Evolutionary conservation across 1,139 yeast species (phyloP).

Genomic region (Geotrichum australiense): DNA sequence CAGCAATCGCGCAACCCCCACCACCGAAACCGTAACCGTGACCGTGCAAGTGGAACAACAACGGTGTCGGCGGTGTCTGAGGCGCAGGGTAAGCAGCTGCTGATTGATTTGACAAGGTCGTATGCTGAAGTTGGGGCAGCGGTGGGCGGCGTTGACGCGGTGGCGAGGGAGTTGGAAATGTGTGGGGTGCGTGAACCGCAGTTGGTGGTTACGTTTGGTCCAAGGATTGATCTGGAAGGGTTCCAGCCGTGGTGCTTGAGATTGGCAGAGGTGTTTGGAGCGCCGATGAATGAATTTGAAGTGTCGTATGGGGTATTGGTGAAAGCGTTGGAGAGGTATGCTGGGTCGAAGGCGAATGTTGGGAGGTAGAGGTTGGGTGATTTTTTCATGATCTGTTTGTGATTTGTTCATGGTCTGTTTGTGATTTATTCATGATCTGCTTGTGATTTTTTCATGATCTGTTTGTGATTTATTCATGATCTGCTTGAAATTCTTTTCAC

Average conservation of each 20-base stretch:
- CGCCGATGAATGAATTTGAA: slow-evolving; percentile 66
- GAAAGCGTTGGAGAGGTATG: slow-evolving; percentile 71
- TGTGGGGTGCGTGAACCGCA: slow-evolving; percentile 90
- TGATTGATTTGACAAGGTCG: slow-evolving; percentile 75
- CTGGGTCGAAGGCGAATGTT: slow-evolving; percentile 76
- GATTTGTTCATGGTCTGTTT: too few species aligned
- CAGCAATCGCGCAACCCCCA: not conserved
- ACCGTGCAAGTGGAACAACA: not conserved
- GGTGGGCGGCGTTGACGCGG: slow-evolving; percentile 56
- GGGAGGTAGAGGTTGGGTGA: too few species aligned
- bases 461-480: too few species aligned
- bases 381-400: too few species aligned
- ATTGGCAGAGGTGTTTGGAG: slow-evolving; percentile 84
- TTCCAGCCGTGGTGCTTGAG: slow-evolving; percentile 98
- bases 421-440: too few species aligned
- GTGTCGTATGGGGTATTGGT: slow-evolving; percentile 81
- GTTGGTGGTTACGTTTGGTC: slow-evolving; percentile 72
- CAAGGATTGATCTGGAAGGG: slow-evolving; percentile 78
- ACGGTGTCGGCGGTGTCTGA: slow-evolving; percentile 2
- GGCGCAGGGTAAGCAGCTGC: slow-evolving; percentile 1
- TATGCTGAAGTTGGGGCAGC: slow-evolving; percentile 67
- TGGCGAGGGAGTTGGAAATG: slow-evolving; percentile 68
- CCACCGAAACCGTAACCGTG: not conserved
- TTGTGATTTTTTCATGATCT: too few species aligned
- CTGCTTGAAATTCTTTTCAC: too few species aligned